These are phyloP conservation scores for Suillus alpinus DNA, from an alignment of 768 basidiomycete genomes.

Conservation along the genomic window DNA sequence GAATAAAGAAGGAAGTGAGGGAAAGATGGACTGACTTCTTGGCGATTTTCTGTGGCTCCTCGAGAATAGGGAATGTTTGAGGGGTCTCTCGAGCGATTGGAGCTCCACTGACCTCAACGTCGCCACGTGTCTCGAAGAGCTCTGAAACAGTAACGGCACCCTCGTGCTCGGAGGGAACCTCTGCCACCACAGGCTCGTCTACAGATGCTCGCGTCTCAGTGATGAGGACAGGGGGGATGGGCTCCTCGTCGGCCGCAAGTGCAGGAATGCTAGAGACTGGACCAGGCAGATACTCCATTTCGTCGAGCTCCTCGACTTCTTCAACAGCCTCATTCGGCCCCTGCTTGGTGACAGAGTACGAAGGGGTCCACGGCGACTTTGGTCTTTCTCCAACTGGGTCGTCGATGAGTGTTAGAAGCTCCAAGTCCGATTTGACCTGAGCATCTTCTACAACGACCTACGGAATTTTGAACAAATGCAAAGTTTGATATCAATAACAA, in stretches of 20 bases:
- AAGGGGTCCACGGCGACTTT: constrained; percentile 35
- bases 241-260: neutral
- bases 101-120: neutral
- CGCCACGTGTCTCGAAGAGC: neutral
- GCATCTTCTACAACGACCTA: neutral
- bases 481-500: neutral
- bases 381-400: constrained; percentile 18
- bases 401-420: constrained; percentile 4
- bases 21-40: constrained; percentile 9
- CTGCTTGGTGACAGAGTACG: constrained; percentile 35
- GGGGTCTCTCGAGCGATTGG: neutral
- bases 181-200: neutral
- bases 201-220: constrained; percentile 2
- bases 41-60: constrained; percentile 9
- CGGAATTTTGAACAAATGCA: neutral
- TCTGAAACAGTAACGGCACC: neutral
- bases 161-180: neutral
- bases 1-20: neutral
- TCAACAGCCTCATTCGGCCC: constrained; percentile 17
- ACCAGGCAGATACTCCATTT: constrained; percentile 6
- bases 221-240: constrained; percentile 2
- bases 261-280: neutral
- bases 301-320: constrained; percentile 8
- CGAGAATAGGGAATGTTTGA: constrained; percentile 16
- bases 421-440: neutral